Percentiles rank a stretch among this genome's conserved stretches.
Conservation (phyloP, 2,329 filamentous ascomycete genomes). For the Botrytis pseudocinerea region DNA sequence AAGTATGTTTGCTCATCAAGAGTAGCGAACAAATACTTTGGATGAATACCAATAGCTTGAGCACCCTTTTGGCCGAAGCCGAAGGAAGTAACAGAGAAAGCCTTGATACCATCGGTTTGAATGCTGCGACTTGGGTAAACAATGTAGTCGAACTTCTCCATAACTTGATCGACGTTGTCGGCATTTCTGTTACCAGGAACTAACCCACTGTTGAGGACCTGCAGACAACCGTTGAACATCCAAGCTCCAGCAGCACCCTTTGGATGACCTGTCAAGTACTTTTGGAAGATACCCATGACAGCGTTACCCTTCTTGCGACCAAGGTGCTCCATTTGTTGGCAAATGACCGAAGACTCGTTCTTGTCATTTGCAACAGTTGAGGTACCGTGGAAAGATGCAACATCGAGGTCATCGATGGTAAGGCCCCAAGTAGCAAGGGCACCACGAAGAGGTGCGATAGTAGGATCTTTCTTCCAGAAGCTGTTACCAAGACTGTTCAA, state of each 20-base stretch:
- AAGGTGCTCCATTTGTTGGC: constrained; percentile 92
- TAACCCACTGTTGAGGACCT: constrained; percentile 89
- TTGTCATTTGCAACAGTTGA: constrained; percentile 99
- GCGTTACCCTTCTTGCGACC: constrained; percentile 97
- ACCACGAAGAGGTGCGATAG: constrained; percentile 92
- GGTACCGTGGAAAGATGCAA: constrained; percentile 98
- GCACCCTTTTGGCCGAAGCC: constrained; percentile 99
- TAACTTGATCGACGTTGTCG: constrained; percentile 92
- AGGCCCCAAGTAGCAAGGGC: constrained; percentile 97
- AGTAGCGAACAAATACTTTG: constrained; percentile 93
- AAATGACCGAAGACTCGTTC: constrained; percentile 97
- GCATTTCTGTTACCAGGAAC: constrained; percentile 98
- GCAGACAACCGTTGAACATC: constrained; percentile 99
- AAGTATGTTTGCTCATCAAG: constrained; percentile 83
- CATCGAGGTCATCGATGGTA: constrained; percentile 90
- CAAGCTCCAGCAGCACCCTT: constrained; percentile 99
- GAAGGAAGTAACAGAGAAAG: constrained; percentile 98
- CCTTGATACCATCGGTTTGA: constrained; percentile 97
- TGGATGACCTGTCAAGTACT: constrained; percentile 96
- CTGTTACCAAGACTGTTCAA: constrained; percentile 92
- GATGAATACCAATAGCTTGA: constrained; percentile 94
- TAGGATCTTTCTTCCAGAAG: constrained; percentile 96
- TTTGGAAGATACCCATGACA: constrained; percentile 96
- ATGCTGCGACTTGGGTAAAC: constrained; percentile 94
- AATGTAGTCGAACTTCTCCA: constrained; percentile 98